Evolutionary conservation across 2,329 filamentous ascomycete species (phyloP).

Genomic region (Annulohypoxylon truncatum): DNA sequence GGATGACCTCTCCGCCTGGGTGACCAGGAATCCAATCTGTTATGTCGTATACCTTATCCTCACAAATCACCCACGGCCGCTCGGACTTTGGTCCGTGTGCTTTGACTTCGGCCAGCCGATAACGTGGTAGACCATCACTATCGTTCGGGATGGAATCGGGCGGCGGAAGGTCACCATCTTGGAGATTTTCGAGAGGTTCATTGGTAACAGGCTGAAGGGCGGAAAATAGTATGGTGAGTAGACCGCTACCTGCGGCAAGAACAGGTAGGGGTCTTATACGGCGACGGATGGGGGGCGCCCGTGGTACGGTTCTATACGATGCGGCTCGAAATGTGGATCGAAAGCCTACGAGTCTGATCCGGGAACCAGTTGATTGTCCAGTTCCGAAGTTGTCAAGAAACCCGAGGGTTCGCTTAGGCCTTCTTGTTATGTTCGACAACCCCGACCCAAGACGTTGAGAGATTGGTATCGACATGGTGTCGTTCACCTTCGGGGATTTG

Average conservation of each 20-base stretch:
- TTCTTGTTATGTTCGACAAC: slow-evolving; percentile 32
- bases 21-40: slow-evolving; percentile 75
- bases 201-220: slow-evolving; percentile 43
- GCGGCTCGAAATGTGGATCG: slow-evolving; percentile 34
- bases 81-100: slow-evolving; percentile 64
- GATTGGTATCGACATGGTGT: slow-evolving; percentile 38
- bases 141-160: slow-evolving; percentile 38
- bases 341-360: slow-evolving; percentile 31
- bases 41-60: slow-evolving; percentile 75
- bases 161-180: slow-evolving; percentile 18
- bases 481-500: background rate
- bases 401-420: slow-evolving; percentile 29
- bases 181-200: slow-evolving; percentile 32
- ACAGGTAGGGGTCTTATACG: slow-evolving; percentile 40
- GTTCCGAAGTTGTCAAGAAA: slow-evolving; percentile 27
- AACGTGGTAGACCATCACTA: slow-evolving; percentile 58
- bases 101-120: slow-evolving; percentile 63
- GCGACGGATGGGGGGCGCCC: slow-evolving; percentile 15
- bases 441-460: slow-evolving; percentile 31
- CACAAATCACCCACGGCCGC: slow-evolving; percentile 72
- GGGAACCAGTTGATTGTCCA: slow-evolving; percentile 12
- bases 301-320: slow-evolving; percentile 20
- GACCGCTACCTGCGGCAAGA: slow-evolving; percentile 46
- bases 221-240: slow-evolving; percentile 45
- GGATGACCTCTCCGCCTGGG: slow-evolving; percentile 75